Evolutionary conservation across 2,329 filamentous ascomycete genomes (phyloP), one percentile per base, ranked within the genome.

Genomic region (Knoxdaviesia proteae): DNA sequence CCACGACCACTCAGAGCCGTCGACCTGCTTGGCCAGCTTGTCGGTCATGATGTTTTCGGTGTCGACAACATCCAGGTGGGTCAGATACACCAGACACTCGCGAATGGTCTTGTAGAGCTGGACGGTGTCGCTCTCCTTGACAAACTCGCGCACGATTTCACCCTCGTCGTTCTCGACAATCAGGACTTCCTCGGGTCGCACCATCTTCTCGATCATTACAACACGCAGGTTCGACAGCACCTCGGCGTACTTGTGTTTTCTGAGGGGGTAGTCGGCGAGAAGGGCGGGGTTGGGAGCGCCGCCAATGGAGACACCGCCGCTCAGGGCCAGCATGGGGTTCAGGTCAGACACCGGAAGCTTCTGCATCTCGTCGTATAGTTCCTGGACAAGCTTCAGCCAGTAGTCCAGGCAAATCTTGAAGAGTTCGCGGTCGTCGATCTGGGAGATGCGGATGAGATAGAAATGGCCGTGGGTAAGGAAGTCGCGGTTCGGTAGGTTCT

Each of bases 171-270:
- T 98, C 62, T 98, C 90, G n/a, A 98, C 90, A 54, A 98, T 92
- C 51, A 98, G 61, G 6, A 98, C 92, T 62, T 98, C 92, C 62
- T 98, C 90, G 0, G 90, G 90, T 38, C 87, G 76, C 33, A 98
- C 90, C 90, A 98, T 98, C 69, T 94, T 94, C 65, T 98, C 90
- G 48, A 98, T 96, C 90, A 98, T 98, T 49, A 98, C 90, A 30
- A 88, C 81, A 50, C 90, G 80, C 45, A 98, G 69, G 58, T 94
- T 96, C 7, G 88, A 88, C 41, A 98, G 66, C 20, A 98, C 81
- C 56, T 94, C 86, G 49, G 80, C 79, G 61, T 96, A 98, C 63
- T 94, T 96, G 70, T 98, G 88, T 67, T 98, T 98, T 47, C 92
- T 79, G 38, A 98, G 72, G 8, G 88, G 86, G 54, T 93, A 93